Conservation (phyloP, 2,329 filamentous ascomycete genomes). For the Neospermospora avenae region DNA sequence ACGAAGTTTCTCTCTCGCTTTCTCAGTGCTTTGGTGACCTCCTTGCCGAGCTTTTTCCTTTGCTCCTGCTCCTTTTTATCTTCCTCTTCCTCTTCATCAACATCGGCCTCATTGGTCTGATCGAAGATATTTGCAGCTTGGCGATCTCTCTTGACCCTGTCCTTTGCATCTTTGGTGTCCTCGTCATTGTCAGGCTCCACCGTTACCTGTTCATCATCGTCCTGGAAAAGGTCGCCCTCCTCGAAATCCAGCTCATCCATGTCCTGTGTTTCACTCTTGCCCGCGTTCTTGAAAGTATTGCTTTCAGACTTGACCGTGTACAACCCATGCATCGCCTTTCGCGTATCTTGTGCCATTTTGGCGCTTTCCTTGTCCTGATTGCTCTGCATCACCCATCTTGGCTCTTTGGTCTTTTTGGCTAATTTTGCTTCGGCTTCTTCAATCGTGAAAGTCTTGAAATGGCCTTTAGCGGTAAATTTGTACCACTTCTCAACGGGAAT, state of each 20-base stretch:
- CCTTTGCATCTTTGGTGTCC: conserved; percentile 68
- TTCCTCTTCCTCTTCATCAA: conserved; percentile 68
- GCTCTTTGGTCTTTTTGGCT: conserved; percentile 71
- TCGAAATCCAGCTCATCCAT: conserved; percentile 68
- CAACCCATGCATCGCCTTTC: conserved; percentile 48
- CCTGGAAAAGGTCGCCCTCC: conserved; percentile 73
- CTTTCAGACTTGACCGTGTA: conserved; percentile 64
- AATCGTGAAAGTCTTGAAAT: conserved; percentile 72
- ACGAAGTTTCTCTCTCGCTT: conserved; percentile 84
- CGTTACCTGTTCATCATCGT: conserved; percentile 77
- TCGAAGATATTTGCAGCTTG: conserved; percentile 83
- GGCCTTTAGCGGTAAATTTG: conserved; percentile 75
- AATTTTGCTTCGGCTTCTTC: conserved; percentile 85
- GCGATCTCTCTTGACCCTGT: conserved; percentile 74
- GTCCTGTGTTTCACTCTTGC: conserved; percentile 62
- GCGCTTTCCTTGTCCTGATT: conserved; percentile 54
- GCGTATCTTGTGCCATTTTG: conserved; percentile 56
- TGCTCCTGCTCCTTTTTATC: conserved; percentile 69
- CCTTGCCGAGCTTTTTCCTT: conserved; percentile 69
- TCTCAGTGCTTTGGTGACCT: conserved; percentile 74
- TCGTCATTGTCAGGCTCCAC: conserved; percentile 80
- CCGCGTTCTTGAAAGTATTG: conserved; percentile 58
- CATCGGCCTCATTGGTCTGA: conserved; percentile 63
- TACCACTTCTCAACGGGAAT: conserved; percentile 96
- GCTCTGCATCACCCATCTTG: conserved; percentile 76